Evolutionary conservation across 2,329 filamentous ascomycete species (phyloP).

Genomic region (Aureobasidium namibiae): DNA sequence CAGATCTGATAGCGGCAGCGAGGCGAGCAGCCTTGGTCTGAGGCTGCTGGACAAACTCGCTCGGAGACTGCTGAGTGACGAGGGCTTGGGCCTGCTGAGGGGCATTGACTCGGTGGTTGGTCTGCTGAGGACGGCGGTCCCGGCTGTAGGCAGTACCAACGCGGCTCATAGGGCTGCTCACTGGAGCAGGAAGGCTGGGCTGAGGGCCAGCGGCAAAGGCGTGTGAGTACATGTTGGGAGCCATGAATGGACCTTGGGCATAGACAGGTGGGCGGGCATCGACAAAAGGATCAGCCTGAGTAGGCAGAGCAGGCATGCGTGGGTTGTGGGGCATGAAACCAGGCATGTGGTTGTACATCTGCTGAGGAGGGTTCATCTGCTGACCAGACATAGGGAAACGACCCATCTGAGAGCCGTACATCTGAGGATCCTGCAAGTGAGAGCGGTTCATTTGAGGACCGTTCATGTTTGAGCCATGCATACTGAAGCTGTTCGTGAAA

Average conservation of each 20-base stretch:
- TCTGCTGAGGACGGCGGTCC: background rate
- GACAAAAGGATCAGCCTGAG: background rate
- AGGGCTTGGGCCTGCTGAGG: background rate
- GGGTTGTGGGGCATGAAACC: background rate
- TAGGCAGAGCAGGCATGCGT: too few species aligned
- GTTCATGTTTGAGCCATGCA: background rate
- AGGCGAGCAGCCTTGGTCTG: conserved; percentile 2
- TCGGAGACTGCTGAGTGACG: background rate
- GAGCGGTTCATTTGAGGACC: background rate
- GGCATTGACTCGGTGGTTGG: background rate
- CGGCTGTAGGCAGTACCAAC: background rate
- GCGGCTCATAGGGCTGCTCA: background rate
- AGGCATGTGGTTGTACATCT: background rate
- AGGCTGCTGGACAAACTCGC: background rate
- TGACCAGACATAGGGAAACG: background rate
- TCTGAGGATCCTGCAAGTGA: background rate
- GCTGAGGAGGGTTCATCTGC: background rate
- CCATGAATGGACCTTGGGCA: background rate
- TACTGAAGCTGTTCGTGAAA: too few species aligned
- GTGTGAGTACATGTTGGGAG: background rate
- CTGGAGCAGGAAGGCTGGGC: background rate
- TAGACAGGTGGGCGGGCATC: background rate
- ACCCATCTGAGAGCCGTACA: background rate
- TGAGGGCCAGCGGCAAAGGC: background rate
- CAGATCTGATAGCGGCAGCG: conserved; percentile 1